Base-by-base conservation (phyloP, 176 grass and related monocot species). In the Tillandsia fasciculata region DNA sequence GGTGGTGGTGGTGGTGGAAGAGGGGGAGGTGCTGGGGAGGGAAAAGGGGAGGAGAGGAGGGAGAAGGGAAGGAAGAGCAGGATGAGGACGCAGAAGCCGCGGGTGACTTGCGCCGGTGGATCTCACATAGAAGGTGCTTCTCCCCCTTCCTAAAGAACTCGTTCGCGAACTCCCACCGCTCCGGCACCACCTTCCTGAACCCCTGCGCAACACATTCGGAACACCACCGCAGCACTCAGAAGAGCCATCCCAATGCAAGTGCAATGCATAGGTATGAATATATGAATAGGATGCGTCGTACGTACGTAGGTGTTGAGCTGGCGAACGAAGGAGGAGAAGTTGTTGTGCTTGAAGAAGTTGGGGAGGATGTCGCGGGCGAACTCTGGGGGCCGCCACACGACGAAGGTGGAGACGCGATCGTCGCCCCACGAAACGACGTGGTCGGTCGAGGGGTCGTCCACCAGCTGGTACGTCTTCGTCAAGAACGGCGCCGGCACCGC, bases 361-460 rank as follows among this genome's bases (percentile, higher is more conserved):
- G 93, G 93, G n/a, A 97, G 89, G 74, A 97, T 75, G 82, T 97
- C 93, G 7, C 89, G 86, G 1, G 89, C 93, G 79, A 97, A 97
- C 89, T 97, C 93, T 5, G 93, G 79, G 63, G 93, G 93, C 2
- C 93, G 81, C 89, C 89, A 97, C 8, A 97, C 93, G 20, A 97
- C 93, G 79, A 97, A 97, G 47, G 89, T 97, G 49, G 93, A 97
- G 49, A 87, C 87, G 0, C 84, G 83, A 83, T 90, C 93, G 71
- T 97, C 93, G 0, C 93, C 93, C 93, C 93, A 97, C 50, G 93
- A 97, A n/a, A 97, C 93, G 77, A 97, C 90, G 74, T 97, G 89
- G 77, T 92, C 93, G 1, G 86, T 97, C 17, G 84, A 66, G 53
- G 86, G 79, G 74, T 97, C 93, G 77, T 97, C 93, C 13, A 97